These are phyloP conservation scores for Phytophthora vignae DNA, from an alignment of 352 stramenopile genomes.

Conservation along the genomic window DNA sequence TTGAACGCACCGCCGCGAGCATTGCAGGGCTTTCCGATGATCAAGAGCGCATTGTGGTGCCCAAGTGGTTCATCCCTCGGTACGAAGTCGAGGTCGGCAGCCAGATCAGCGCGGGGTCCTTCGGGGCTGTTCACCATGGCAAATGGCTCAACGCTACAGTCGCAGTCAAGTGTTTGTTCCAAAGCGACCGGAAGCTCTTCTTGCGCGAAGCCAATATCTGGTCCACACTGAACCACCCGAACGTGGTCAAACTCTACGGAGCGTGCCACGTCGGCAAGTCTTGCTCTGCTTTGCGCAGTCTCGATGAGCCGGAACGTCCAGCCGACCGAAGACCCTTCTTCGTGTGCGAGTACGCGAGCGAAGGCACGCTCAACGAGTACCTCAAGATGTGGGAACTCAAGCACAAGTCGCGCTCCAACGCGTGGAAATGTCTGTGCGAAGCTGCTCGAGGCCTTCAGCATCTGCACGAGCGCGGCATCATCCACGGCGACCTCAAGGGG, in stretches of 20 bases:
- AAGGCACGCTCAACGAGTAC: conserved; percentile 38
- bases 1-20: conserved; percentile 21
- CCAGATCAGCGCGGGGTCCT: conserved; percentile 33
- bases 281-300: conserved; percentile 7
- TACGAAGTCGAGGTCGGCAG: conserved; percentile 36
- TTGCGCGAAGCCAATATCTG: conserved; percentile 46
- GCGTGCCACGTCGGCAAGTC: conserved; percentile 45
- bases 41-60: conserved; percentile 11
- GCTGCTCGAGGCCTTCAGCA: conserved; percentile 38
- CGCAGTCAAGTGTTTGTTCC: conserved; percentile 48
- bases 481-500: conserved; percentile 89
- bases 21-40: conserved; percentile 9
- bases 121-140: conserved; percentile 38
- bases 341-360: conserved; percentile 38
- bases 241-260: conserved; percentile 51
- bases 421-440: conserved; percentile 34
- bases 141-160: conserved; percentile 42
- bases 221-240: conserved; percentile 44
- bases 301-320: conserved; percentile 22
- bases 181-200: conserved; percentile 38
- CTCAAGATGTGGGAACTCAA: conserved; percentile 22
- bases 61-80: conserved; percentile 39
- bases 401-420: conserved; percentile 22
- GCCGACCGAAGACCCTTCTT: conserved; percentile 39
- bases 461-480: conserved; percentile 44